Evolutionary conservation across 495 filamentous ascomycete species (phyloP).

Genomic region (Neurospora terricola): DNA sequence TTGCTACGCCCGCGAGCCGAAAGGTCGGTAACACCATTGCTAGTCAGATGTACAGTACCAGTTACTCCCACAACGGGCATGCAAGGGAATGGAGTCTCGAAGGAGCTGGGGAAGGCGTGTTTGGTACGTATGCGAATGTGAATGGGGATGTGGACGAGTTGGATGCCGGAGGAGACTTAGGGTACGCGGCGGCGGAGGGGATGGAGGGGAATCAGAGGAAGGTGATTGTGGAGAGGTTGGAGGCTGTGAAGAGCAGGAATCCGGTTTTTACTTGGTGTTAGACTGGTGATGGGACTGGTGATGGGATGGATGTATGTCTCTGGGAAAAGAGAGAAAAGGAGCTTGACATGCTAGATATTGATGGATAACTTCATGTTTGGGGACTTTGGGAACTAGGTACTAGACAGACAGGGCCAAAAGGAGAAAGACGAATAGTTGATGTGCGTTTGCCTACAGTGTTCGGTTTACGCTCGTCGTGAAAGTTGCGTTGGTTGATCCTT

Average conservation of each 20-base stretch:
- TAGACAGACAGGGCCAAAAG: not conserved
- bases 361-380: not conserved
- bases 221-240: slow-evolving; percentile 92
- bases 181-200: slow-evolving; percentile 87
- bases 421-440: not conserved
- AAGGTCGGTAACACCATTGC: slow-evolving; percentile 32
- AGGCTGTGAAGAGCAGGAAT: slow-evolving; percentile 89
- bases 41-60: slow-evolving; percentile 29
- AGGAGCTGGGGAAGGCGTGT: not conserved
- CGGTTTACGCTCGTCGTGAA: not conserved
- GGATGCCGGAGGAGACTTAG: slow-evolving; percentile 83
- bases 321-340: not conserved
- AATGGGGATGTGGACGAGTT: slow-evolving; percentile 47
- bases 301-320: not conserved
- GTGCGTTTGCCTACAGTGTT: not conserved
- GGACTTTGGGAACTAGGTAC: not conserved
- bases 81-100: not conserved
- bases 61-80: not conserved
- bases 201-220: slow-evolving; percentile 82
- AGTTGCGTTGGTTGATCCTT: not conserved
- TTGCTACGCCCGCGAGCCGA: slow-evolving; percentile 24
- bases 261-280: slow-evolving; percentile 98
- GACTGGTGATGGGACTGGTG: not conserved
- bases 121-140: slow-evolving; percentile 25
- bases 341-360: not conserved